These are phyloP conservation scores for Teunomyces stri DNA, from an alignment of 805 yeast species.

Conservation along the genomic window DNA sequence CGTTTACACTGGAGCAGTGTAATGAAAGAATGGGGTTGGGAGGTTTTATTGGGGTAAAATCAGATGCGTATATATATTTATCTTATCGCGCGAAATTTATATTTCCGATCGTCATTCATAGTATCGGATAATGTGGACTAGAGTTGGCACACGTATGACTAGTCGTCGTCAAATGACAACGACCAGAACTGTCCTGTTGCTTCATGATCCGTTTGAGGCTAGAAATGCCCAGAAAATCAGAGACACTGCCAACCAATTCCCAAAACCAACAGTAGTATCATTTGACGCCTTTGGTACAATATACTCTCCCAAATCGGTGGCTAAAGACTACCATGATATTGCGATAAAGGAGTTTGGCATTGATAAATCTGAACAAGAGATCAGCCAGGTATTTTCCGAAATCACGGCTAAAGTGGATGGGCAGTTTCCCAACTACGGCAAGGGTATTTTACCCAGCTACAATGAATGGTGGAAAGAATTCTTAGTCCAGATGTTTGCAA, in stretches of 20 bases:
- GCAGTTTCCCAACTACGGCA: constrained; percentile 62
- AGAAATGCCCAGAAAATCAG: constrained; percentile 23
- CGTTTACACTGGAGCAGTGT: constrained; percentile 66
- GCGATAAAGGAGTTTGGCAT: constrained; percentile 45
- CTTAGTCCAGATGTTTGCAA: constrained; percentile 42
- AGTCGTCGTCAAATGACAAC: background rate
- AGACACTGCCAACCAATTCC: constrained; percentile 22
- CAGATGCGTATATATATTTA: constrained; percentile 15
- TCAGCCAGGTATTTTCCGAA: constrained; percentile 23
- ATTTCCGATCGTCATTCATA: background rate
- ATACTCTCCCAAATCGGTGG: constrained; percentile 56
- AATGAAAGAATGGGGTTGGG: constrained; percentile 79
- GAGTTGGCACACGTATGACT: background rate
- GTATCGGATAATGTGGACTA: background rate
- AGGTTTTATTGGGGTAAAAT: constrained; percentile 52
- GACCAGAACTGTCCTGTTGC: background rate
- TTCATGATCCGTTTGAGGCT: constrained; percentile 20
- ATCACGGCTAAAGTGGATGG: constrained; percentile 35
- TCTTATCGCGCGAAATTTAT: constrained; percentile 1
- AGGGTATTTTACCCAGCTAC: constrained; percentile 16
- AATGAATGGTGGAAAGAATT: constrained; percentile 61
- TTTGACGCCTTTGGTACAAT: constrained; percentile 70
- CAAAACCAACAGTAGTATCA: constrained; percentile 50
- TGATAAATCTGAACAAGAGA: constrained; percentile 20
- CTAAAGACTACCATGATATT: constrained; percentile 51